Conservation (phyloP, 768 basidiomycete genomes). For the Botryobasidium botryosum region DNA sequence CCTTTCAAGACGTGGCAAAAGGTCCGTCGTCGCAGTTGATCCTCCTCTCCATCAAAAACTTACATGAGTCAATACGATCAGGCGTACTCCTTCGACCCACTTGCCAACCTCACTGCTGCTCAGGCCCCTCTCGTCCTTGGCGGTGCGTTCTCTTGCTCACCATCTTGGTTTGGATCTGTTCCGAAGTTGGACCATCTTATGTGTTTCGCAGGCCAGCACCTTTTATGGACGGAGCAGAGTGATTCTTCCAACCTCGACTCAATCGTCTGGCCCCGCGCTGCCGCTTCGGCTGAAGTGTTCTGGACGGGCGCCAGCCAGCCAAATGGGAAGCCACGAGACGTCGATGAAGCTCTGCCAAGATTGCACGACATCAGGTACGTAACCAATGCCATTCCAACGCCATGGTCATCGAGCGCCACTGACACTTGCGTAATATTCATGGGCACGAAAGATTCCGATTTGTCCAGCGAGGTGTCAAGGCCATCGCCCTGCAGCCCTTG, state of each 20-base stretch:
- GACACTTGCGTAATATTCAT: too few relatives aligned
- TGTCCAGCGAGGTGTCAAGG: constrained; percentile 40
- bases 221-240: constrained; percentile 62
- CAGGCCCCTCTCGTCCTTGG: constrained; percentile 46
- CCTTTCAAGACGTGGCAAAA: constrained; percentile 71
- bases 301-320: constrained; percentile 38
- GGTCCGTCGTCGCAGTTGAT: constrained; percentile 22
- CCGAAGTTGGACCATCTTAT: too few relatives aligned
- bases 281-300: constrained; percentile 56
- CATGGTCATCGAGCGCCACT: too few relatives aligned
- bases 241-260: constrained; percentile 50
- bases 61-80: constrained; percentile 15
- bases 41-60: too few relatives aligned
- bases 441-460: too few relatives aligned
- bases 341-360: constrained; percentile 38
- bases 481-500: constrained; percentile 46
- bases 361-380: constrained; percentile 45
- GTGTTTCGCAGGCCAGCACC: too few relatives aligned
- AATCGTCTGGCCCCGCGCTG: constrained; percentile 57
- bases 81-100: constrained; percentile 58
- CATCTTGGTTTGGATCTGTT: too few relatives aligned
- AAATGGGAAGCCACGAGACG: constrained; percentile 23
- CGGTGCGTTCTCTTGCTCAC: too few relatives aligned
- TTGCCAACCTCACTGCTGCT: constrained; percentile 31
- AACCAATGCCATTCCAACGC: too few relatives aligned